A percentile compares a stretch with the other conserved stretches of the same genome.
Conservation (phyloP, 179 eudicot genomes). For the Beta corolliflora region DNA sequence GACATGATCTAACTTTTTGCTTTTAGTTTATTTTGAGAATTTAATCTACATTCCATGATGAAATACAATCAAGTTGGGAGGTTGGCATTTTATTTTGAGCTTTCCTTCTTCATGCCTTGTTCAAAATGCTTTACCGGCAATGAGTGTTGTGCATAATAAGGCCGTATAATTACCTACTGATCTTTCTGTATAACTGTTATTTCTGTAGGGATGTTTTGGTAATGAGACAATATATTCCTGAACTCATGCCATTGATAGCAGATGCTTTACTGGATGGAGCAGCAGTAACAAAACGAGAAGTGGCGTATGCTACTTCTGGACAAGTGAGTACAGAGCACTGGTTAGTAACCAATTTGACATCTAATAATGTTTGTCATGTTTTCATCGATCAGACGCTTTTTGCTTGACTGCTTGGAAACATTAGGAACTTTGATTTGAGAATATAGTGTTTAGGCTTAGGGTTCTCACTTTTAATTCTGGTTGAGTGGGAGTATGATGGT, state of each 20-base stretch:
- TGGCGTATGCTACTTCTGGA: constrained; percentile 98
- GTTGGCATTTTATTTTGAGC: not conserved
- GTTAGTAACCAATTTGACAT: constrained; percentile 40
- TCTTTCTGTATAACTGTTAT: constrained; percentile 6
- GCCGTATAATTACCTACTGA: not conserved
- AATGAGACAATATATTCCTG: constrained; percentile 85
- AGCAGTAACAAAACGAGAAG: constrained; percentile 95
- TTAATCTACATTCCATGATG: not conserved
- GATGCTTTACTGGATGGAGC: constrained; percentile 97
- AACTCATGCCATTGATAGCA: constrained; percentile 92
- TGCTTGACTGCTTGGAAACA: not conserved
- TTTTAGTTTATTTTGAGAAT: not conserved
- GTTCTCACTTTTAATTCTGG: not conserved
- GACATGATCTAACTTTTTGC: not conserved
- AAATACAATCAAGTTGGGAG: not conserved
- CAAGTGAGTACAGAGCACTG: constrained; percentile 99
- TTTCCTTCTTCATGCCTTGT: not conserved
- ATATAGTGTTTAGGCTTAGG: not conserved
- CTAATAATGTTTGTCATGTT: constrained; percentile 20
- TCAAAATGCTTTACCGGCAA: not conserved
- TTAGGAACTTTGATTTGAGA: not conserved
- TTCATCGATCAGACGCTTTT: not conserved
- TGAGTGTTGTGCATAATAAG: not conserved
- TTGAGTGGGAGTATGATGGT: not conserved
- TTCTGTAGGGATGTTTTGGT: constrained; percentile 93